phyloP scores from a whole-genome alignment of 2,329 filamentous ascomycete species.

The Fusarium torreyae region DNA sequence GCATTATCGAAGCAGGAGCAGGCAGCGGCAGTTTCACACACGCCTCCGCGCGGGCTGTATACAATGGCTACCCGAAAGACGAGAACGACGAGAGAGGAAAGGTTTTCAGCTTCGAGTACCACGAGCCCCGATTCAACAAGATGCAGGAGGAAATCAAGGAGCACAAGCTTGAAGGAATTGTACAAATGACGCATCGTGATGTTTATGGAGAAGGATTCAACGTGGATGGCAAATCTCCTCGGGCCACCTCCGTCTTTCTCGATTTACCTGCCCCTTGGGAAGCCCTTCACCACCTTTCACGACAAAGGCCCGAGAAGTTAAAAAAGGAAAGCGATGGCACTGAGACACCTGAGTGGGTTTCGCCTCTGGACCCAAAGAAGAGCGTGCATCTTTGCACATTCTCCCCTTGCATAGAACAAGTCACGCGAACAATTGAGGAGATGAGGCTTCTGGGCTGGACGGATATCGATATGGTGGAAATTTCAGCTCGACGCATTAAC shows the following conservation, averaged over 20 bases:
- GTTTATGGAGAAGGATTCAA: conserved; percentile 84
- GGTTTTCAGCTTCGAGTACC: conserved; percentile 88
- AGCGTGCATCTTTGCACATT: conserved; percentile 91
- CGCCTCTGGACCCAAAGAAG: conserved; percentile 78
- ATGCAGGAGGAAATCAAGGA: conserved; percentile 78
- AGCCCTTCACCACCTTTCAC: conserved; percentile 81
- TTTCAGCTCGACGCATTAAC: conserved; percentile 84
- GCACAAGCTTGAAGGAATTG: conserved; percentile 76
- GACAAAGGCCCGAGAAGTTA: conserved; percentile 56
- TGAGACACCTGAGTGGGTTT: conserved; percentile 61
- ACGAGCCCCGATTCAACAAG: conserved; percentile 79
- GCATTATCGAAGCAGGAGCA: conserved; percentile 84
- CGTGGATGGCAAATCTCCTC: conserved; percentile 71
- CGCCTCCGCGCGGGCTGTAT: conserved; percentile 81
- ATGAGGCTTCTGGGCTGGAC: conserved; percentile 89
- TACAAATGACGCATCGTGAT: conserved; percentile 82
- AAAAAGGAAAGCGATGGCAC: conserved; percentile 44
- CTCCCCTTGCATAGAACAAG: conserved; percentile 97
- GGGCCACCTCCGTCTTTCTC: conserved; percentile 81
- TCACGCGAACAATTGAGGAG: conserved; percentile 85
- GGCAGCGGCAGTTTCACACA: conserved; percentile 90
- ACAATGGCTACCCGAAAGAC: conserved; percentile 75
- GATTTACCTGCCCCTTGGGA: conserved; percentile 88
- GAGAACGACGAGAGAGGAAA: conserved; percentile 69
- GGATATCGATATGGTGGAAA: conserved; percentile 93